These are phyloP conservation scores for Fusarium sp. DNA, from an alignment of 2,329 filamentous ascomycete genomes.

Conservation along the genomic window DNA sequence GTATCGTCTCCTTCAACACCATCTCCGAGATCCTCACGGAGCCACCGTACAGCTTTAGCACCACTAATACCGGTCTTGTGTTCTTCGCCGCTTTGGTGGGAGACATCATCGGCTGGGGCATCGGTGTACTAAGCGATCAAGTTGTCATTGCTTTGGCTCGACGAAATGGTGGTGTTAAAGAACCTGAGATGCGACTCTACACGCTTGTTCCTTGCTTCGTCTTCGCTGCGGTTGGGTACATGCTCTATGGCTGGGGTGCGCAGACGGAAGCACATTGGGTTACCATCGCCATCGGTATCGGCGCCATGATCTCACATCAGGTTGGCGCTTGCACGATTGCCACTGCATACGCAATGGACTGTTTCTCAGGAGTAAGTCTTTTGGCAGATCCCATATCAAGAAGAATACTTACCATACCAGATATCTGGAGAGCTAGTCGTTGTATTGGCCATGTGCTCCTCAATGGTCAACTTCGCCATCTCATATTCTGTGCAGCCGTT, in stretches of 20 bases:
- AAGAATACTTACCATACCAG: accelerated
- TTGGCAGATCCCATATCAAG: accelerated
- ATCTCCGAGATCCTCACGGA: not conserved
- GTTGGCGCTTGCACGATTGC: not conserved
- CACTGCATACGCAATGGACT: not conserved
- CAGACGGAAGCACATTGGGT: not conserved
- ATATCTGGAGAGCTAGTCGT: not conserved
- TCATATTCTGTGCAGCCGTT: not conserved
- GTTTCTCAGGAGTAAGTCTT: not conserved
- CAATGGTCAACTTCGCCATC: not conserved
- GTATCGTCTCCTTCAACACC: not conserved
- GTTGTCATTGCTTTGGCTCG: not conserved
- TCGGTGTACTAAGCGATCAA: not conserved
- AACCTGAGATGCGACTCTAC: not conserved
- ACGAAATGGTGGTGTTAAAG: not conserved
- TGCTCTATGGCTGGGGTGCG: not conserved
- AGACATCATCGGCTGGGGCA: not conserved
- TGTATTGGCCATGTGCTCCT: not conserved
- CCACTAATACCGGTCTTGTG: accelerated
- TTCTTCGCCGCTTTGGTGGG: not conserved
- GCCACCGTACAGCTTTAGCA: not conserved
- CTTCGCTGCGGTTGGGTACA: not conserved
- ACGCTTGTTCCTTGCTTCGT: not conserved
- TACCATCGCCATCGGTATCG: not conserved
- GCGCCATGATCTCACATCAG: not conserved